These are phyloP conservation scores for Geotrichum fermentans DNA, from an alignment of 1,139 yeast species.

Conservation along the genomic window DNA sequence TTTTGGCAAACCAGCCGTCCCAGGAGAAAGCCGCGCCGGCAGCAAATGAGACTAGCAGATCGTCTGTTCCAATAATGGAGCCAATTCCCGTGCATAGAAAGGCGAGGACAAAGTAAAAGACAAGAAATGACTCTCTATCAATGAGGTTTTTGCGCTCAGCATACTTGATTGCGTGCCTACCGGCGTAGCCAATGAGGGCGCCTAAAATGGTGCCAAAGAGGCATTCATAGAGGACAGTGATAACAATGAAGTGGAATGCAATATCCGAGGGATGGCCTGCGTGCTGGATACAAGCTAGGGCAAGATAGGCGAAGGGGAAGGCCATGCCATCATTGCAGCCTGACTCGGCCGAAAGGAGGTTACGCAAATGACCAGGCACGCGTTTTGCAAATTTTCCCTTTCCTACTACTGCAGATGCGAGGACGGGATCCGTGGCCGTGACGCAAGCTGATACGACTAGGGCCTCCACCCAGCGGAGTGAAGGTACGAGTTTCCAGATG, in stretches of 20 bases:
- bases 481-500: constrained; percentile 79
- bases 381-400: constrained; percentile 95
- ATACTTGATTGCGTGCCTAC: constrained; percentile 68
- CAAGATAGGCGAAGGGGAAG: constrained; percentile 82
- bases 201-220: constrained; percentile 80
- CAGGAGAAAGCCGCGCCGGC: constrained; percentile 96
- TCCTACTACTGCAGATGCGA: constrained; percentile 98
- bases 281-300: constrained; percentile 63
- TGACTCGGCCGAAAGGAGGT: constrained; percentile 84
- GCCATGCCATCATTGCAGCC: constrained; percentile 99
- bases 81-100: constrained; percentile 92
- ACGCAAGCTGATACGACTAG: constrained; percentile 85
- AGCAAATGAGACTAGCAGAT: constrained; percentile 83
- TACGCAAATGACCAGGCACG: constrained; percentile 94
- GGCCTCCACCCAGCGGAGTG: constrained; percentile 71
- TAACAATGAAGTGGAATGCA: constrained; percentile 76
- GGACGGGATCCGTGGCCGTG: constrained; percentile 95
- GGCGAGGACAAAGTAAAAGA: constrained; percentile 81
- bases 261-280: constrained; percentile 63
- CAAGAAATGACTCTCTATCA: constrained; percentile 90
- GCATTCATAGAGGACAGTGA: constrained; percentile 84
- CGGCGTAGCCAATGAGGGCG: constrained; percentile 64
- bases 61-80: constrained; percentile 87
- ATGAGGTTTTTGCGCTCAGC: constrained; percentile 73
- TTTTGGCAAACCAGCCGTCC: constrained; percentile 89